phyloP scores from a whole-genome alignment of 2,329 filamentous ascomycete species.

The Apiospora koreana region DNA sequence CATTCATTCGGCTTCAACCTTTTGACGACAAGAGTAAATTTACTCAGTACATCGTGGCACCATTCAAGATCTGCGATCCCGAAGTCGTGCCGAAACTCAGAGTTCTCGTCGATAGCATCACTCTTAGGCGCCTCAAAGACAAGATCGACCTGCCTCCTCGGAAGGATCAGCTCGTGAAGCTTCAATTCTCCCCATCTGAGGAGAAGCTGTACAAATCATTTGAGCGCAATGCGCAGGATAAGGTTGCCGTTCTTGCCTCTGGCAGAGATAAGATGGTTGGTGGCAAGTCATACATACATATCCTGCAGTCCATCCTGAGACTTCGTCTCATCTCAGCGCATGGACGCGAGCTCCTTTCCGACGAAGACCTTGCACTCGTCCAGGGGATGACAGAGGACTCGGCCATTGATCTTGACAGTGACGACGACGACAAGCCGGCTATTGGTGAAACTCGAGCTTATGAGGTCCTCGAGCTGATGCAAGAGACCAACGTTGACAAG shows the following conservation, averaged over 20 bases:
- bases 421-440: slow-evolving; percentile 62
- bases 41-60: slow-evolving; percentile 75
- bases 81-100: slow-evolving; percentile 83
- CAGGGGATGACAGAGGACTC: slow-evolving; percentile 82
- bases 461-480: slow-evolving; percentile 81
- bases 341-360: slow-evolving; percentile 84
- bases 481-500: slow-evolving; percentile 74
- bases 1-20: slow-evolving; percentile 80
- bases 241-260: slow-evolving; percentile 73
- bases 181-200: slow-evolving; percentile 78
- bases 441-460: slow-evolving; percentile 75
- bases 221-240: slow-evolving; percentile 75
- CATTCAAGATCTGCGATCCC: slow-evolving; percentile 85
- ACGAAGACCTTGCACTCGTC: slow-evolving; percentile 78
- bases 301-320: slow-evolving; percentile 86
- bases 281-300: slow-evolving; percentile 89
- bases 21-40: slow-evolving; percentile 81
- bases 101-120: slow-evolving; percentile 91
- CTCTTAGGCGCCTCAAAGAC: slow-evolving; percentile 87
- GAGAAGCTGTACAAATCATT: slow-evolving; percentile 81
- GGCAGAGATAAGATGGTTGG: slow-evolving; percentile 67
- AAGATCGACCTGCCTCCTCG: slow-evolving; percentile 80
- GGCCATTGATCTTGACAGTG: slow-evolving; percentile 86
- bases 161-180: slow-evolving; percentile 69
- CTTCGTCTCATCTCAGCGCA: slow-evolving; percentile 91